Percentiles rank a stretch among this genome's conserved stretches.
Conservation (phyloP, 345 rosid species). For the Excoecaria cochinchinensis region DNA sequence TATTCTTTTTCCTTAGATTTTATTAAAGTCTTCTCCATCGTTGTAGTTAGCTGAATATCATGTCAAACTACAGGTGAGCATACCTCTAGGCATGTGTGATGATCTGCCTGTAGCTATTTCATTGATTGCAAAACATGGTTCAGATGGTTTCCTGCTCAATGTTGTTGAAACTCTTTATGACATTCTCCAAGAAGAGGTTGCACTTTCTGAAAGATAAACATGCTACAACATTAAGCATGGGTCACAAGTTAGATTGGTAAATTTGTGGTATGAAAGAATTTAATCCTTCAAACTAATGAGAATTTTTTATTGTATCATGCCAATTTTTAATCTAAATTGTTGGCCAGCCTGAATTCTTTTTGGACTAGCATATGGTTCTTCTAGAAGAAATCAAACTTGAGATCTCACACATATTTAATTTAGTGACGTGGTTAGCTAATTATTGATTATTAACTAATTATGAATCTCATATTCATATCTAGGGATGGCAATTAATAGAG, state of each 20-base stretch:
- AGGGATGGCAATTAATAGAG: no score
- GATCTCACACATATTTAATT: no score
- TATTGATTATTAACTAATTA: no score
- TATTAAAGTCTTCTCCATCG: not conserved
- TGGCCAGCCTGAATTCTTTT: not conserved
- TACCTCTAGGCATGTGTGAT: slow-evolving; percentile 60
- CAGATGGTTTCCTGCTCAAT: slow-evolving; percentile 67
- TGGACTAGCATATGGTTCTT: no score
- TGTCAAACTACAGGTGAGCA: slow-evolving; percentile 51
- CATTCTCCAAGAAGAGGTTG: slow-evolving; percentile 36
- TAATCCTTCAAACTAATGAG: not conserved
- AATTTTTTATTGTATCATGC: not conserved
- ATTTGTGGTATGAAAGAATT: not conserved
- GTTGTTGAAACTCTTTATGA: slow-evolving; percentile 54
- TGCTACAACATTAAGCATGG: not conserved
- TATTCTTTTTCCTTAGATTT: not conserved
- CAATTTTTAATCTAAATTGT: not conserved
- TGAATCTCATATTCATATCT: no score
- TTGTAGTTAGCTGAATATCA: not conserved
- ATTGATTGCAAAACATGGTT: slow-evolving; percentile 66
- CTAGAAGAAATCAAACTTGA: no score
- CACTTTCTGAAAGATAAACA: not conserved
- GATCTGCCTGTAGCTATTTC: slow-evolving; percentile 65
- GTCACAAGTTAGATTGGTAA: not conserved
- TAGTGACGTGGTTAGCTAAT: no score